Conservation (phyloP, 768 basidiomycete genomes). For the Gautieria morchelliformis region DNA sequence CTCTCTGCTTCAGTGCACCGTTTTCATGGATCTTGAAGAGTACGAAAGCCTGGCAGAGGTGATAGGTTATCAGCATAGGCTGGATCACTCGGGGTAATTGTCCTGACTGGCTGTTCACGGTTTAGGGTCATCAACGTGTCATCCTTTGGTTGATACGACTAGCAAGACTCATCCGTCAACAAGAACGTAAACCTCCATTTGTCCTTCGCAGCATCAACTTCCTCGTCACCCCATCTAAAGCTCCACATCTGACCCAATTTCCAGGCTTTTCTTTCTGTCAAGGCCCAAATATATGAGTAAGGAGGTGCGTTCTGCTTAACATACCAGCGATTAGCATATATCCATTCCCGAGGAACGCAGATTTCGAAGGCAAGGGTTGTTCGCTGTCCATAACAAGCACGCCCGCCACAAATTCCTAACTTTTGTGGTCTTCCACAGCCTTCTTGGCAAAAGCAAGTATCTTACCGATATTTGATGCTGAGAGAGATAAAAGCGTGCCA, state of each 20-base stretch:
- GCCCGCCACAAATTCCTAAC: not conserved
- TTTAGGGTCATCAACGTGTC: too few relatives aligned
- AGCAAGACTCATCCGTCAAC: not conserved
- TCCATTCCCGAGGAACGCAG: not conserved
- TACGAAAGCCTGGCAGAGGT: too few relatives aligned
- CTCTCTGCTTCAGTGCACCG: too few relatives aligned
- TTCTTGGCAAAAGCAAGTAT: not conserved
- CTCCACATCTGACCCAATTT: not conserved
- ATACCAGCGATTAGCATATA: not conserved
- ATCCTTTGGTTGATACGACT: too few relatives aligned
- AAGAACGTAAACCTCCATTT: not conserved
- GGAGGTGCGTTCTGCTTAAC: not conserved
- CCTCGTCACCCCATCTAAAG: not conserved
- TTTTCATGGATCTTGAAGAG: too few relatives aligned
- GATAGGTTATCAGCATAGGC: too few relatives aligned
- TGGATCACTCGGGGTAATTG: too few relatives aligned
- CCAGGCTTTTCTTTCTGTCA: not conserved
- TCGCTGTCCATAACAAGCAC: not conserved
- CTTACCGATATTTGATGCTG: not conserved
- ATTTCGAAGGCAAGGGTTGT: not conserved
- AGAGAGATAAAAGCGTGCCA: not conserved
- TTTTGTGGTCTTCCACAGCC: not conserved
- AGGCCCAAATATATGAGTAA: not conserved
- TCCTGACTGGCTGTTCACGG: too few relatives aligned
- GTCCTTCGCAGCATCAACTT: not conserved